Evolutionary conservation across 768 basidiomycete genomes (phyloP).

Genomic region (Suillus spraguei): DNA sequence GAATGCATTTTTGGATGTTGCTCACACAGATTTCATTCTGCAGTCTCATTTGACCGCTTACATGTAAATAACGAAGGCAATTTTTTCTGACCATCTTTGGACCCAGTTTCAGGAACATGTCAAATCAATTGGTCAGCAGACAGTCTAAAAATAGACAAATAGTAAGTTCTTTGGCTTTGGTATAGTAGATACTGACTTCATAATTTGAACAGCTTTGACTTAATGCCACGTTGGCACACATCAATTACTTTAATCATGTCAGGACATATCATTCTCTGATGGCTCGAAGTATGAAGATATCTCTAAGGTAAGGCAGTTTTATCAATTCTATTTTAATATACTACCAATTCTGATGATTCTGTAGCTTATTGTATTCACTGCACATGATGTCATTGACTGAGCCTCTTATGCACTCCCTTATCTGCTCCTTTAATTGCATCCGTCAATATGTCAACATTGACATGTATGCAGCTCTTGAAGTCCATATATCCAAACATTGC

Average conservation of each 20-base stretch:
- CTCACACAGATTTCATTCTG: constrained; percentile 34
- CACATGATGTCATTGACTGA: constrained; percentile 20
- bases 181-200: neutral
- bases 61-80: constrained; percentile 39
- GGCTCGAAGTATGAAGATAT: constrained; percentile 40
- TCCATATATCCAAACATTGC: constrained; percentile 31
- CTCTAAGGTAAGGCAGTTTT: constrained; percentile 29
- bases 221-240: constrained; percentile 34
- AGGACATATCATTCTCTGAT: constrained; percentile 21
- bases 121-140: constrained; percentile 14
- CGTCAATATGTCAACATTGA: constrained; percentile 35
- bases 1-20: constrained; percentile 39
- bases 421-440: constrained; percentile 30
- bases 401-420: constrained; percentile 19
- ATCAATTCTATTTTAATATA: neutral
- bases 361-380: constrained; percentile 34
- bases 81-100: constrained; percentile 36
- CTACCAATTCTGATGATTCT: neutral
- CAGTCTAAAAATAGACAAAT: constrained; percentile 15
- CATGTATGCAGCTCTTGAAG: constrained; percentile 31
- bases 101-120: constrained; percentile 23
- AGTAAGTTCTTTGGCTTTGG: constrained; percentile 23
- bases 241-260: constrained; percentile 19
- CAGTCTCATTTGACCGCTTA: constrained; percentile 40
- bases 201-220: constrained; percentile 23